phyloP scores from a whole-genome alignment of 257 asterid species.

The Avicennia marina region DNA sequence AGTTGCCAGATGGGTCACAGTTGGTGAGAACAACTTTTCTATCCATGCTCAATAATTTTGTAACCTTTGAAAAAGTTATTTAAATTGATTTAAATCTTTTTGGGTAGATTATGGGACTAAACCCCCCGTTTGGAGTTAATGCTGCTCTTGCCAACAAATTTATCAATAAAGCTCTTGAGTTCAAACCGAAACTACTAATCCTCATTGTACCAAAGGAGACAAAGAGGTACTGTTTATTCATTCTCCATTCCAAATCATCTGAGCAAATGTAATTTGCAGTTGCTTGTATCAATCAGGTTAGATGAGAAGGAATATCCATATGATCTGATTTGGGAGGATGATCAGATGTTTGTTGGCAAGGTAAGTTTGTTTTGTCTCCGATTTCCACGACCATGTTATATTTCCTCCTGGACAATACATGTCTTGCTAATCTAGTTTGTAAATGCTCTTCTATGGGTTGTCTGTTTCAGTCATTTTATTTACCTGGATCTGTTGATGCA shows the following conservation, averaged over 20 bases:
- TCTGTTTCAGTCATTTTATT: conserved; percentile 69
- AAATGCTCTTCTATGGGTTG: background rate
- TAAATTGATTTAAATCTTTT: conserved; percentile 15
- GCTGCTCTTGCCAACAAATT: conserved; percentile 72
- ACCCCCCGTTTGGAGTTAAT: conserved; percentile 89
- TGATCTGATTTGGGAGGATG: conserved; percentile 81
- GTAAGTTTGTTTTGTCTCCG: conserved; percentile 31
- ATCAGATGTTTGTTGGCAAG: conserved; percentile 60
- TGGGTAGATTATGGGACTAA: conserved; percentile 85
- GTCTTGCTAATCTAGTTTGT: background rate
- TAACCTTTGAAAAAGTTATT: conserved; percentile 9
- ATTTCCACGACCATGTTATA: background rate
- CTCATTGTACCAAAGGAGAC: conserved; percentile 82
- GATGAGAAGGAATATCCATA: conserved; percentile 49
- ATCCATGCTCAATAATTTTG: conserved; percentile 6
- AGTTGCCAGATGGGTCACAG: conserved; percentile 63
- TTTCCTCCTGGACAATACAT: background rate
- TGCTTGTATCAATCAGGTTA: conserved; percentile 39
- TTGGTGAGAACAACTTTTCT: conserved; percentile 52
- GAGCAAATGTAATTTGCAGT: too few species aligned
- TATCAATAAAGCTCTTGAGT: conserved; percentile 76
- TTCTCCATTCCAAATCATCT: too few species aligned
- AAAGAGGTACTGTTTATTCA: conserved; percentile 41
- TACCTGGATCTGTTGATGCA: conserved; percentile 80
- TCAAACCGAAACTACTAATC: conserved; percentile 85